Base-by-base conservation (phyloP, 73 alveolate species). In the Paramecium sexaurelia region DNA sequence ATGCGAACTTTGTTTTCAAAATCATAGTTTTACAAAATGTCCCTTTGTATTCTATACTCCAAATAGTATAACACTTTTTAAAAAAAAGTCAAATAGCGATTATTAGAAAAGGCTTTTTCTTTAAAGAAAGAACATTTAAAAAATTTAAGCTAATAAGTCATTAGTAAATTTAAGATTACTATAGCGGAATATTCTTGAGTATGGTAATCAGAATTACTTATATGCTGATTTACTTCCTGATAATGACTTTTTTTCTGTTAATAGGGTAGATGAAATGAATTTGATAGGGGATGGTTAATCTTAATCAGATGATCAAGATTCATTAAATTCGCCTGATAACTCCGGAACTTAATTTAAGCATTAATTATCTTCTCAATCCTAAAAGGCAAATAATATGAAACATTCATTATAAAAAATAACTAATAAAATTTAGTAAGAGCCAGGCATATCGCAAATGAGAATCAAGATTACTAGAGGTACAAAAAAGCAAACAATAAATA, bases 21-120 rank as follows among this genome's bases (percentile, higher is more conserved):
- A 43, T 78, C 90, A 78, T 78, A 40, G 55, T 43, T 78, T 78
- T 43, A 78, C 71, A 13, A 41, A 78, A 78, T 78, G 90, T 22
- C 90, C 90, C 7, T 78, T 78, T 43, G 90, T 78, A 8, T 78
- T 78, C 10, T 78, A 78, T 15, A 41, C 73, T 22, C 90, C 90
- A 0, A 78, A 78, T 17, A 61, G 83, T 11, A 32, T 61, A 29
- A 61, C 39, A 61, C 19, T 61, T 1, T 61, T 61, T 13, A 61
- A 61, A 32, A 61, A 61, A 24, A 61, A 61, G 26, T 13, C 83
- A 29, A 61, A 61, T 20, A 32, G 6, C 11, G 83, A 61, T 32
- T 0, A 6, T 26, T 61, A 61, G 43, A 61, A 32, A 27, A 61
- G 83, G 26, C 26, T 61, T 0, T 61, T 61, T 61, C 43, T 29